These are phyloP conservation scores for Lentinula boryana DNA, from an alignment of 768 basidiomycete species.

Conservation along the genomic window DNA sequence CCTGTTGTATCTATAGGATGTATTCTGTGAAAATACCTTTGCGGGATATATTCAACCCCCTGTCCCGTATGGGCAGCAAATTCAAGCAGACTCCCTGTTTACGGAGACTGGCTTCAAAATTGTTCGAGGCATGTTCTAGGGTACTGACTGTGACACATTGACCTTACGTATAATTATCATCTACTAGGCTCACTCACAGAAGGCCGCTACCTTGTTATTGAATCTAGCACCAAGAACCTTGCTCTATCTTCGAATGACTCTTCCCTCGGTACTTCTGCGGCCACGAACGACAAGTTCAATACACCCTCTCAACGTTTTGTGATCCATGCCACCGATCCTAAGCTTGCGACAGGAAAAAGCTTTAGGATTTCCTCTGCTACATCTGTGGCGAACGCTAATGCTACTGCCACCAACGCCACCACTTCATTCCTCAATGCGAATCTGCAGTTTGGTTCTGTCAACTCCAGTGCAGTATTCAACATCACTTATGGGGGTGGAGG, in stretches of 20 bases:
- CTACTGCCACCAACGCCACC: not conserved
- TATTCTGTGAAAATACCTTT: constrained; percentile 5
- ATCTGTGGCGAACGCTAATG: not conserved
- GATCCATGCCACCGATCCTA: constrained; percentile 5
- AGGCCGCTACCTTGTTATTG: constrained; percentile 6
- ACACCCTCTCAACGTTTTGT: constrained; percentile 4
- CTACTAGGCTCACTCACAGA: constrained; percentile 3
- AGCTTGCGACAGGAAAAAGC: not conserved
- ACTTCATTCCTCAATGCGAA: not conserved
- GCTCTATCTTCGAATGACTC: not conserved
- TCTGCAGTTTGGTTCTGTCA: not conserved
- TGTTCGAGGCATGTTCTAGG: not conserved
- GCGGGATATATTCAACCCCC: not conserved
- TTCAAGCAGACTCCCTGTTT: not conserved
- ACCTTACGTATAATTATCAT: not conserved
- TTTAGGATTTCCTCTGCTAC: constrained; percentile 4
- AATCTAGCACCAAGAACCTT: not conserved
- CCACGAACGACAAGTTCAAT: not conserved
- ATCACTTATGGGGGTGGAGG: not conserved
- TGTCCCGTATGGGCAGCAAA: constrained; percentile 5
- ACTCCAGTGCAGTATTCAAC: constrained; percentile 3
- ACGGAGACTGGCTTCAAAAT: constrained; percentile 6
- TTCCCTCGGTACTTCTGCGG: not conserved
- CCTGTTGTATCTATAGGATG: not conserved
- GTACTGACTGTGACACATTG: not conserved